Conservation (phyloP, 306 rosid genomes). For the Sophora flavescens region DNA sequence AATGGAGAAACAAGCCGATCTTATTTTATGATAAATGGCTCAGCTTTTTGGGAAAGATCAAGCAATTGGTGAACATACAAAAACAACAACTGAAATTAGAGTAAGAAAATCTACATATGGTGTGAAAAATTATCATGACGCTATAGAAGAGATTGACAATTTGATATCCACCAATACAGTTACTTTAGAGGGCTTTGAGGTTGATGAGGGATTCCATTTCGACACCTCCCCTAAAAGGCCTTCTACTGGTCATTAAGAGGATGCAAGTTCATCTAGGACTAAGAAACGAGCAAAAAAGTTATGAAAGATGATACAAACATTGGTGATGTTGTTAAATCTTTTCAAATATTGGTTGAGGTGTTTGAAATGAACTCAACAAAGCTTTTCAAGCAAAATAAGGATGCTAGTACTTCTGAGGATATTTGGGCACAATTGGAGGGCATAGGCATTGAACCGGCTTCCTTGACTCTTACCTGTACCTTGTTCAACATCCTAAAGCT, state of each 20-base stretch:
- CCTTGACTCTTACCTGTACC: no score
- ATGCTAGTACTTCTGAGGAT: background rate
- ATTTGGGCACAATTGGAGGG: background rate
- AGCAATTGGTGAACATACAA: background rate
- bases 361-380: background rate
- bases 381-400: background rate
- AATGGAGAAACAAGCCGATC: no score
- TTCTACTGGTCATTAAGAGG: background rate
- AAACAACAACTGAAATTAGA: background rate
- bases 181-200: background rate
- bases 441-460: background rate
- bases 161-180: background rate
- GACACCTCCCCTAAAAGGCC: background rate
- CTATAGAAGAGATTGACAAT: background rate
- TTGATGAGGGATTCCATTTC: background rate
- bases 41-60: background rate
- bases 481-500: no score
- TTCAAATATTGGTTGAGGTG: background rate
- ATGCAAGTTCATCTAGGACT: background rate
- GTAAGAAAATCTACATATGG: background rate
- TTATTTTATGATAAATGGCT: no score
- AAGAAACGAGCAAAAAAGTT: background rate
- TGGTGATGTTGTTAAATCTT: background rate
- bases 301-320: background rate
- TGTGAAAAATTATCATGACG: background rate